A percentile compares a stretch with the other conserved stretches of the same genome.
Evolutionary conservation across 352 stramenopile genomes (phyloP).

Genomic region (Globisporangium megalacanthum): DNA sequence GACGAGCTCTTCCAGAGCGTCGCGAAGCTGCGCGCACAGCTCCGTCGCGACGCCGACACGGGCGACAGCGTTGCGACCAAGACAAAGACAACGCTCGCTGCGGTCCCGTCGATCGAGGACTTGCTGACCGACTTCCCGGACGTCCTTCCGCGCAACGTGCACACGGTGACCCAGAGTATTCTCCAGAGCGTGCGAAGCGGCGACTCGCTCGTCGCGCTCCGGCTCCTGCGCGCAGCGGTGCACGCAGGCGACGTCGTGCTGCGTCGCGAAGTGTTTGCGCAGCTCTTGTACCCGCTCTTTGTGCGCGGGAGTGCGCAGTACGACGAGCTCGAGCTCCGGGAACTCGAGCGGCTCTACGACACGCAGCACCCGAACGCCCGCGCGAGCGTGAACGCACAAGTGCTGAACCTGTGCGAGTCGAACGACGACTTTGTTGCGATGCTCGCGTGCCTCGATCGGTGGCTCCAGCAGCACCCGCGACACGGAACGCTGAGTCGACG

Average conservation of each 20-base stretch:
- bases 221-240: slow-evolving; percentile 38
- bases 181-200: slow-evolving; percentile 41
- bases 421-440: slow-evolving; percentile 57
- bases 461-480: slow-evolving; percentile 28
- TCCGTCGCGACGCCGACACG: slow-evolving; percentile 4
- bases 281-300: slow-evolving; percentile 59
- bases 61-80: neutral
- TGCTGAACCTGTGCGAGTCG: slow-evolving; percentile 66
- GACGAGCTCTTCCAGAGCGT: slow-evolving; percentile 51
- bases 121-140: slow-evolving; percentile 50
- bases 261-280: slow-evolving; percentile 53
- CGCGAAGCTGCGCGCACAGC: slow-evolving; percentile 34
- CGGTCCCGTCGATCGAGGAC: slow-evolving; percentile 50
- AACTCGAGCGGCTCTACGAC: slow-evolving; percentile 63
- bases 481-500: slow-evolving; percentile 37
- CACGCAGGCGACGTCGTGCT: slow-evolving; percentile 35
- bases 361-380: slow-evolving; percentile 33
- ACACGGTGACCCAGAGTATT: slow-evolving; percentile 44
- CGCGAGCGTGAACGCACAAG: slow-evolving; percentile 37
- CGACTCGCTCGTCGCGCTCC: slow-evolving; percentile 38
- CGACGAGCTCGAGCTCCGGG: slow-evolving; percentile 38
- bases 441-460: slow-evolving; percentile 55
- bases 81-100: slow-evolving; percentile 17
- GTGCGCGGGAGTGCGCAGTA: slow-evolving; percentile 19
- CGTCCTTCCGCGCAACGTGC: slow-evolving; percentile 41